Evolutionary conservation across 495 filamentous ascomycete species (phyloP), one percentile per base, ranked within the genome.

Genomic region (Daldinia vernicosa): DNA sequence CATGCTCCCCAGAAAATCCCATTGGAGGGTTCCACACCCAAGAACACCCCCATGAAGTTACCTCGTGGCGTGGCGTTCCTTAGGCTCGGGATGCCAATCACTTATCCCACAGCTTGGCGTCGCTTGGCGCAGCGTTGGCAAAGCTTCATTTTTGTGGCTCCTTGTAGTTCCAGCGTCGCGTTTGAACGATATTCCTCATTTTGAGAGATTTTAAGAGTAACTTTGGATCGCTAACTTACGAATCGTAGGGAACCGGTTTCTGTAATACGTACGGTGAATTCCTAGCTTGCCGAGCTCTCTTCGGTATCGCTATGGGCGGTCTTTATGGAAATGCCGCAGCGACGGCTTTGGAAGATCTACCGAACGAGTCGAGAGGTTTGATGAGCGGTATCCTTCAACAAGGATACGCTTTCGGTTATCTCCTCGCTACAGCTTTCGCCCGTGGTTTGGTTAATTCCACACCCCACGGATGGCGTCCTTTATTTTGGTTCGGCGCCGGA

Each of bases 281-380:
- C 75, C 82, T 97, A 17, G 92, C 88, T 7, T 91, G 90, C 70
- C 86, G 93, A 9, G 91, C 93, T 1, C 87, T 97, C n/a, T 97
- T 94, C 75, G 93, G 93, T 28, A 87, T 96, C 60, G 92, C 93
- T 47, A 95, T 96, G 93, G 93, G 93, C 26, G 93, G 93, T 67
- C 82, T 97, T 17, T 95, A 95, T 71, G 93, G 93, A 43, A 97
- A 95, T 76, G 92, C 90, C 11, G 92, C 92, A 1, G 92, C 93
- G 2, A 97, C 93, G 0, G 93, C 93, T 0, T 80, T 97, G 15
- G 93, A 97, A 76, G 93, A 97, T 76, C 91, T 92, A 61, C 93
- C 93, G 0, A 81, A 84, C 52, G 89, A 86, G 33, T 89, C 92
- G 2, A 82, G 93, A 57, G 93, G 93, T 70, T 82, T 97, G 37